Evolutionary conservation across 2,329 filamentous ascomycete genomes (phyloP), one percentile per base, ranked within the genome.

Genomic region (Fusarium zealandicum): DNA sequence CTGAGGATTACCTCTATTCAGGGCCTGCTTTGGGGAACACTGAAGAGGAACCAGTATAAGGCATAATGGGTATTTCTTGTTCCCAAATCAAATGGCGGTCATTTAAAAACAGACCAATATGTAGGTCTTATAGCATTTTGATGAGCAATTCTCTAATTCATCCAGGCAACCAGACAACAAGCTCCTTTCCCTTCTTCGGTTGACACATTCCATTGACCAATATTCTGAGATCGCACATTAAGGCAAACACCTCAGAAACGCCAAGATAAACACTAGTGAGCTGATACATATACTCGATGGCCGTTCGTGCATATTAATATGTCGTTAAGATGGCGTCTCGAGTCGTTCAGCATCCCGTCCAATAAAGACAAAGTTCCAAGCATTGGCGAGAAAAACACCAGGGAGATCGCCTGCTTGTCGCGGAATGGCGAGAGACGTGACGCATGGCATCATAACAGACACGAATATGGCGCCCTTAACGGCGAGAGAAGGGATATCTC

Each of bases 201-300:
- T 55, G 51, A 22, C 33, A 37, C 25, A 41, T 42, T 3, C 46
- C 55, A 11, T 51, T 32, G 6, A 58, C 33, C 46, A 58, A 31
- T 4, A 17, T 8, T 10, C 55, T 47, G 7, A 55, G 46, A 11
- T 58, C 55, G 8, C 48, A 58, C 1, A 51, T 58, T n/a, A 51
- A 58, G 11, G 37, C 51, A 27, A 51, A 58, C 9, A 58, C 55
- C 27, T 58, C 55, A n/a, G 55, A 51, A 3, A 58, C 30, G 22
- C 51, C 55, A 0, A 51, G 46, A 17, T 58, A 51, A 3, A 58
- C 47, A 5, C 56, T 52, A 1, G 48, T 44, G 12, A 63, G 59
- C 38, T 57, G 54, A 20, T 63, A 64, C 8, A 76, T 72, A 2
- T 75, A 73, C 63, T 75, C 70, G 68, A 76, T 74, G 18, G 70